Percentiles rank a stretch among this genome's conserved stretches.
phyloP scores from a whole-genome alignment of 148 eudicot species.

The Fagopyrum tataricum region DNA sequence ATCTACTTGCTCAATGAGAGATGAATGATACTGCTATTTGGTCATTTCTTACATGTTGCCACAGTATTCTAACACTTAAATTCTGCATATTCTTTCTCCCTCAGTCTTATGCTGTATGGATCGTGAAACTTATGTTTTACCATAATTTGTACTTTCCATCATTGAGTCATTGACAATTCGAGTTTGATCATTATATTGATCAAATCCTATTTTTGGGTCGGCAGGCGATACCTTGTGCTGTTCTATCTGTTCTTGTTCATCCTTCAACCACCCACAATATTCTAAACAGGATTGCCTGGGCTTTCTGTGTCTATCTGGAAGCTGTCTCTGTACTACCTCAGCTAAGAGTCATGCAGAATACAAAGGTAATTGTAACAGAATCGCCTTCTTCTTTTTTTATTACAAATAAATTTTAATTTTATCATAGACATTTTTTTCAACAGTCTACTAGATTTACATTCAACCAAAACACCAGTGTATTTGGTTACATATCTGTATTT shows the following conservation, averaged over 20 bases:
- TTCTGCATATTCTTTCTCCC: not conserved
- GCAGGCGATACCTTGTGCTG: conserved; percentile 20
- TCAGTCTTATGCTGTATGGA: not conserved
- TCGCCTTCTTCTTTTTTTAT: not conserved
- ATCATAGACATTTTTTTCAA: not conserved
- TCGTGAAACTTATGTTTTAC: not conserved
- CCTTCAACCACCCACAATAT: conserved; percentile 21
- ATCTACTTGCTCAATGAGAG: not conserved
- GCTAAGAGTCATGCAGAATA: conserved; percentile 23
- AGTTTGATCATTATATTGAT: not conserved
- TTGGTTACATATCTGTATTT: not conserved
- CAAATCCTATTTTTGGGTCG: not conserved
- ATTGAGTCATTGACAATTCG: not conserved
- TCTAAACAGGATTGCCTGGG: conserved; percentile 20
- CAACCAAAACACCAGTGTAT: not conserved
- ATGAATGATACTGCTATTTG: not conserved
- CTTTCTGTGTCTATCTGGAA: conserved; percentile 21
- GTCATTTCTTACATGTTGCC: not conserved
- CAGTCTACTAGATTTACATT: not conserved
- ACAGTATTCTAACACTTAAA: not conserved
- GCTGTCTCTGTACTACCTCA: conserved; percentile 20
- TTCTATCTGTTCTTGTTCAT: conserved; percentile 12
- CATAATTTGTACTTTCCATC: not conserved
- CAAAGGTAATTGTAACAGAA: conserved; percentile 12
- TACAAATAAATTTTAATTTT: not conserved